Evolutionary conservation across 495 filamentous ascomycete species (phyloP).

Genomic region (Talaromyces trachyspermus): DNA sequence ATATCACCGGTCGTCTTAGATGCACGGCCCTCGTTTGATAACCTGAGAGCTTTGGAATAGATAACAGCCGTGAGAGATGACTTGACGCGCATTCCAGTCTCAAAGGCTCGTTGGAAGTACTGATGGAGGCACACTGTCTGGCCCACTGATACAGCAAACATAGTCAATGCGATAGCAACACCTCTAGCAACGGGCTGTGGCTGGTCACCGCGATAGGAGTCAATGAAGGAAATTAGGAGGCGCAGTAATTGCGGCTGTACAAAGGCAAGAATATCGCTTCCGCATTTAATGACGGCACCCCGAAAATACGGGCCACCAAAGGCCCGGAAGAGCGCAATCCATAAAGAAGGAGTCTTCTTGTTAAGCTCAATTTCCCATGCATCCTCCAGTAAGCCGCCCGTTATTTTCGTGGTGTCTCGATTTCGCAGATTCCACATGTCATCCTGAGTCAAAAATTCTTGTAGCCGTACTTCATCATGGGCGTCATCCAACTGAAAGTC

Average conservation of each 20-base stretch:
- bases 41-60: constrained; percentile 79
- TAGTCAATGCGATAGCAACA: constrained; percentile 78
- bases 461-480: constrained; percentile 94
- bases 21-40: constrained; percentile 90
- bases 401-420: constrained; percentile 66
- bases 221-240: constrained; percentile 76
- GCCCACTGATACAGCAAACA: constrained; percentile 80
- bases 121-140: constrained; percentile 84
- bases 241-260: constrained; percentile 87
- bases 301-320: constrained; percentile 79
- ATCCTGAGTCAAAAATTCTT: constrained; percentile 88
- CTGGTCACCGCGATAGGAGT: constrained; percentile 59
- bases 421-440: constrained; percentile 91
- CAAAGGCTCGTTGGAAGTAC: constrained; percentile 92
- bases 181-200: constrained; percentile 77
- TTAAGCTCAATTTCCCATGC: constrained; percentile 73
- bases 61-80: constrained; percentile 82
- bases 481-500: constrained; percentile 98
- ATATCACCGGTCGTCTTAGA: constrained; percentile 94
- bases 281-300: constrained; percentile 74
- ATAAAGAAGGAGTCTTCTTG: constrained; percentile 75
- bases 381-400: constrained; percentile 57
- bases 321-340: constrained; percentile 78
- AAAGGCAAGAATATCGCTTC: constrained; percentile 79
- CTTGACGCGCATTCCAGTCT: constrained; percentile 95